phyloP scores from a whole-genome alignment of 2,329 filamentous ascomycete species.

The Clonostachys solani region DNA sequence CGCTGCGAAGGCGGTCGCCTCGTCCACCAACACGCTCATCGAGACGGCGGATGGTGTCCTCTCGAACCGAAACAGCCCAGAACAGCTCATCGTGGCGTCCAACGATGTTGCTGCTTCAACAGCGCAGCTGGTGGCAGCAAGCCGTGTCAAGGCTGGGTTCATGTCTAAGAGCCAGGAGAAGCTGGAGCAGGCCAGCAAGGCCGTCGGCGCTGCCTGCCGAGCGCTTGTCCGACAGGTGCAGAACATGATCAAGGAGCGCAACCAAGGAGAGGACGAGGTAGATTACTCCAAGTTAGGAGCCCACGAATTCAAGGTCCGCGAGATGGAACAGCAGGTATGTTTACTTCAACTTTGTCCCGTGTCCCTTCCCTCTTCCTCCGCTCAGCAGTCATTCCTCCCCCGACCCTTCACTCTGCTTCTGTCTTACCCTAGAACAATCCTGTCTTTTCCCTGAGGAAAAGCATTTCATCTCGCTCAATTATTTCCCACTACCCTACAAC shows the following conservation, averaged over 20 bases:
- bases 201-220: slow-evolving; percentile 85
- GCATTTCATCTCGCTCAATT: not conserved
- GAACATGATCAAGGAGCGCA: slow-evolving; percentile 84
- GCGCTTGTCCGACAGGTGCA: slow-evolving; percentile 90
- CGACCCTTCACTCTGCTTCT: not conserved
- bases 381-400: not conserved
- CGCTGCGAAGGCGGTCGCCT: slow-evolving; percentile 91
- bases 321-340: slow-evolving; percentile 98
- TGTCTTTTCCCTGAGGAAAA: not conserved
- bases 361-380: not conserved
- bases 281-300: slow-evolving; percentile 86
- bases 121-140: slow-evolving; percentile 92
- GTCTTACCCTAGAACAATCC: not conserved
- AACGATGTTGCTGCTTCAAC: slow-evolving; percentile 97
- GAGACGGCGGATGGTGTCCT: slow-evolving; percentile 97
- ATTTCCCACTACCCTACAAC: too few species aligned
- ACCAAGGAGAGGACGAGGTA: slow-evolving; percentile 74
- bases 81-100: slow-evolving; percentile 95
- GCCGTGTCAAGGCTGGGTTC: slow-evolving; percentile 93
- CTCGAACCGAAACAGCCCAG: slow-evolving; percentile 84
- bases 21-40: slow-evolving; percentile 91
- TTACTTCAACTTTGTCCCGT: not conserved
- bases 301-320: slow-evolving; percentile 96
- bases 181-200: slow-evolving; percentile 86
- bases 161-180: slow-evolving; percentile 96